phyloP scores from a whole-genome alignment of 208 protist genomes.

The Trichomonas tenax region DNA sequence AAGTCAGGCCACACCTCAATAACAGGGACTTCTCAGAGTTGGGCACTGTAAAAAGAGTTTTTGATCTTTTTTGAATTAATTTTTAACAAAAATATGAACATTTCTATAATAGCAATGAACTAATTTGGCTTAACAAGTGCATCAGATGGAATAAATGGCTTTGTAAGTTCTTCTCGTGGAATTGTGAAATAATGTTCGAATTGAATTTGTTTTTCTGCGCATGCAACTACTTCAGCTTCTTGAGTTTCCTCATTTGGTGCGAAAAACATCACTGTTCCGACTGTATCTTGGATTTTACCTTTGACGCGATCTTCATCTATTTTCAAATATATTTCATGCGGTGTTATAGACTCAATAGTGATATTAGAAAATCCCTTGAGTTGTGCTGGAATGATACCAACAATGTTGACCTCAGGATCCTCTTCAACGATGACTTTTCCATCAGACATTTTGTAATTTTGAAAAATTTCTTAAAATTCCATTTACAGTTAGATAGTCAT shows the following conservation, averaged over 20 bases:
- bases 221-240: background rate
- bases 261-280: background rate
- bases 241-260: background rate
- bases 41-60: too few relatives aligned
- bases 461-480: too few relatives aligned
- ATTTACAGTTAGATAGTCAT: too few relatives aligned
- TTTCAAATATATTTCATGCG: background rate
- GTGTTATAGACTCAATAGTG: background rate
- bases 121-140: background rate
- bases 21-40: too few relatives aligned
- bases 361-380: background rate
- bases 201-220: background rate
- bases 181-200: background rate
- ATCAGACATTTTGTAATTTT: background rate
- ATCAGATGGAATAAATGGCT: slow-evolving; percentile 13
- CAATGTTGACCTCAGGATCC: background rate
- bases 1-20: too few relatives aligned
- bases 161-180: background rate
- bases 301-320: background rate
- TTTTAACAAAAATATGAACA: too few relatives aligned
- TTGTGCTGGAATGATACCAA: background rate
- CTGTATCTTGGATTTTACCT: background rate
- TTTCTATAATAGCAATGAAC: too few relatives aligned
- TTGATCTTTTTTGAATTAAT: too few relatives aligned
- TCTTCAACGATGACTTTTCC: background rate